Evolutionary conservation across 176 grass and related monocot species (phyloP).

Genomic region (Olyra latifolia): DNA sequence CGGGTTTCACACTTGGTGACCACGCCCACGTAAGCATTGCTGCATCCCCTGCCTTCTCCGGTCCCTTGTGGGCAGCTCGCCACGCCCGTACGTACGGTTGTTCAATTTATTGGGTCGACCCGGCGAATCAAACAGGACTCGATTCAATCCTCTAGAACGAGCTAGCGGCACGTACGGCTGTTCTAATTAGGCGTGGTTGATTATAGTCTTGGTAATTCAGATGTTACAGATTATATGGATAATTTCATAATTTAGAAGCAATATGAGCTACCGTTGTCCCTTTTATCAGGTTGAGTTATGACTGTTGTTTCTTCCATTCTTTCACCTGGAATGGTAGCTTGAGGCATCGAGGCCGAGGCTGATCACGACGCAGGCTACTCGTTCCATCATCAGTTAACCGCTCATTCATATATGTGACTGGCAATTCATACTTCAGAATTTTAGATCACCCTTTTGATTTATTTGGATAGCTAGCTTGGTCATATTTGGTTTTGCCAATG

Average conservation of each 20-base stretch:
- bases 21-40: too few species aligned
- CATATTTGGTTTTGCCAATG: not conserved
- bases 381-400: not conserved
- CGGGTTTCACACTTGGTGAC: constrained; percentile 12
- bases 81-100: not conserved
- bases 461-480: constrained; percentile 1
- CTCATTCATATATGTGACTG: not conserved
- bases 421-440: not conserved
- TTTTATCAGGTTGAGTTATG: not conserved
- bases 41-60: not conserved
- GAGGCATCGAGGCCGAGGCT: not conserved
- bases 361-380: not conserved
- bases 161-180: not conserved
- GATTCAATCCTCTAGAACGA: constrained; percentile 14
- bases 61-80: not conserved
- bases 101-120: constrained; percentile 4
- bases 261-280: too few species aligned
- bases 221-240: too few species aligned
- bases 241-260: not conserved
- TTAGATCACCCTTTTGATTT: not conserved
- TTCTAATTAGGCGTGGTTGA: not conserved
- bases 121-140: not conserved
- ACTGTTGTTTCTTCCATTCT: not conserved
- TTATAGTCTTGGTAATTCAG: not conserved
- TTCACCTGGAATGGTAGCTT: not conserved